Base-by-base conservation (phyloP, 2,329 filamentous ascomycete genomes). In the Ophiostoma sp. region DNA sequence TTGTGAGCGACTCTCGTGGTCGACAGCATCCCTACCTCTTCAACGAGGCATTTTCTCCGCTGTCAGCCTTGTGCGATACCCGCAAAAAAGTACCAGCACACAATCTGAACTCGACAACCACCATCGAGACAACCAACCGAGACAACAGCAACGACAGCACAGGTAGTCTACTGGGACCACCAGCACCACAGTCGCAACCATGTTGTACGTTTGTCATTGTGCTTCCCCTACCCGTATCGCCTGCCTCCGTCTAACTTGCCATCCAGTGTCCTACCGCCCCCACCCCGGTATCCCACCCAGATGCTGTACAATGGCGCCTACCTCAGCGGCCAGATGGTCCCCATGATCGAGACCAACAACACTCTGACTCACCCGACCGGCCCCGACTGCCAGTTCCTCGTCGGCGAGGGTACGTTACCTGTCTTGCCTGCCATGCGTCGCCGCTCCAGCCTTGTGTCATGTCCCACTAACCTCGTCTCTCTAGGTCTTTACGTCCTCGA, bases 261-360 rank as follows among this genome's bases (percentile, higher is more conserved):
- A 17, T 19, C 15, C 79, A 94, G 93, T 83, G 94, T 97, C 78
- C 88, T 97, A 78, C 94, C 95, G 74, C 95, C 94, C 76, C 94
- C 93, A 75, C 91, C 93, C 74, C 90, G 94, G 82, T 98, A 97
- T 85, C 92, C 93, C 73, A 89, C 90, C 77, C 88, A 89, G 79
- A 87, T 89, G 79, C 90, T 91, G 76, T 92, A 92, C 81, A 92
- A 93, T 84, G 91, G 91, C 78, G 89, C 89, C 76, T 87, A 91
- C 72, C 89, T 89, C 76, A 88, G 90, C 79, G 90, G 90, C 75
- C 87, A 91, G 80, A 86, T 90, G 70, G 86, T 89, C 50, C 91
- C 92, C 50, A 89, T 97, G 82, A 92, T 97, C 79, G 96, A 99
- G 87, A 98, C 95, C 71, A 97, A 96, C 83, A 99, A 98, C 81